phyloP scores from a whole-genome alignment of 139 green algal genomes.

The Chlorokybus atmophyticus region DNA sequence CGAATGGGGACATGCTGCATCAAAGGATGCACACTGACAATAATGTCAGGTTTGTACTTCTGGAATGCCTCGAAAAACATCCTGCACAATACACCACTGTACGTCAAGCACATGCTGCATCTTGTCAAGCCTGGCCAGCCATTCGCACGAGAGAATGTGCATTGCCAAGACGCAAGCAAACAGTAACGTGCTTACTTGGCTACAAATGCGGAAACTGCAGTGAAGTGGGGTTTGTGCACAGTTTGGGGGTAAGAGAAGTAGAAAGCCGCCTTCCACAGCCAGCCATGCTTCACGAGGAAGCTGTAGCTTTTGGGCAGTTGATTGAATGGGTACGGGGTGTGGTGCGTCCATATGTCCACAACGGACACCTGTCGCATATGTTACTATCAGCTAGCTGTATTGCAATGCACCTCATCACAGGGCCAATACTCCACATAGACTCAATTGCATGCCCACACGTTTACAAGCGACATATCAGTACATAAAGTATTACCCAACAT shows the following conservation, averaged over 20 bases:
- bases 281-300: conserved; percentile 63
- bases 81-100: too few relatives aligned
- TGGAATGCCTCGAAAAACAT: conserved; percentile 24
- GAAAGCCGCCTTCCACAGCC: conserved; percentile 29
- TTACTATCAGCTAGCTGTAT: too few relatives aligned
- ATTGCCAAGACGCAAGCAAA: neutral
- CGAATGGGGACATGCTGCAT: conserved; percentile 63
- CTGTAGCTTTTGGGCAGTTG: conserved; percentile 76
- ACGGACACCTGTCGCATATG: conserved; percentile 76
- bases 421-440: too few relatives aligned
- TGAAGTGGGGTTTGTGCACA: conserved; percentile 25
- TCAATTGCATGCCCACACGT: too few relatives aligned
- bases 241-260: conserved; percentile 14
- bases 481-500: too few relatives aligned
- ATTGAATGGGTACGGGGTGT: conserved; percentile 80
- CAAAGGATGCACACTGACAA: conserved; percentile 92
- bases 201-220: conserved; percentile 9
- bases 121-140: neutral
- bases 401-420: too few relatives aligned
- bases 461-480: too few relatives aligned
- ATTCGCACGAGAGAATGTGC: too few relatives aligned
- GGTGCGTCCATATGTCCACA: conserved; percentile 85
- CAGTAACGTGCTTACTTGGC: conserved; percentile 3
- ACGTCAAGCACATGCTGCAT: too few relatives aligned
- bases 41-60: conserved; percentile 42